Evolutionary conservation across 1,284 basidiomycete genomes (phyloP).

Genomic region (Cutaneotrichosporon daszewskae): DNA sequence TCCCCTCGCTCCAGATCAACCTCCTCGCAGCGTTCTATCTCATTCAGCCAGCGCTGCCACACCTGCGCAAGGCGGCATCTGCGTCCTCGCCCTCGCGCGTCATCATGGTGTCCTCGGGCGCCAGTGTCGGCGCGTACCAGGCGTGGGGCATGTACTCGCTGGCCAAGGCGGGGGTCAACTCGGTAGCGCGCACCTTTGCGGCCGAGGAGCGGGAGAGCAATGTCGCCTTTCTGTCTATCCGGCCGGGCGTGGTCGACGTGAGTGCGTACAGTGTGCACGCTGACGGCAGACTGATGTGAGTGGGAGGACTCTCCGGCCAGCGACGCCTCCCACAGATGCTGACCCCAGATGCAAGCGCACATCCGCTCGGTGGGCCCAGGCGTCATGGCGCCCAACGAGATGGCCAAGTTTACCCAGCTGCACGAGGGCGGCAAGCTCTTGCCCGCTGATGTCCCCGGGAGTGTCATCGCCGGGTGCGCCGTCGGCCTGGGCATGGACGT

Average conservation of each 20-base stretch:
- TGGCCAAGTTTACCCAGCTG: constrained; percentile 48
- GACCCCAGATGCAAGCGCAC: constrained; percentile 44
- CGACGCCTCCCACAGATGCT: too few species aligned
- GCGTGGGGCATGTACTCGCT: constrained; percentile 53
- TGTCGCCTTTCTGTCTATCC: constrained; percentile 49
- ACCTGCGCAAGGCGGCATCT: constrained; percentile 43
- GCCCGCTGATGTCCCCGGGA: constrained; percentile 48
- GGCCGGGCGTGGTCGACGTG: constrained; percentile 53
- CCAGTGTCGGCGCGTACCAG: constrained; percentile 48
- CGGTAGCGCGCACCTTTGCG: constrained; percentile 50
- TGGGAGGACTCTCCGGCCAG: not conserved
- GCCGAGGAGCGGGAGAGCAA: constrained; percentile 49
- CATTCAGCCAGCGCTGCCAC: constrained; percentile 48
- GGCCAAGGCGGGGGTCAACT: constrained; percentile 52
- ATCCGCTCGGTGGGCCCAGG: constrained; percentile 37
- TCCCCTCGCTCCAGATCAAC: constrained; percentile 48
- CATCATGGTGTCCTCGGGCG: constrained; percentile 53
- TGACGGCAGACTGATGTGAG: constrained; percentile 18
- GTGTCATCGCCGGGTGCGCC: constrained; percentile 51
- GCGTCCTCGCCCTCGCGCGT: constrained; percentile 36
- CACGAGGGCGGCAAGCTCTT: constrained; percentile 50
- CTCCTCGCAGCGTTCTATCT: constrained; percentile 52
- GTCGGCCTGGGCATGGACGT: constrained; percentile 37
- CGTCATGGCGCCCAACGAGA: constrained; percentile 44
- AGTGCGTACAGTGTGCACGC: constrained; percentile 11